Evolutionary conservation across 164 flowering plant species (phyloP), one percentile per base, ranked within the genome.

Genomic region (Dillenia suffruticosa): DNA sequence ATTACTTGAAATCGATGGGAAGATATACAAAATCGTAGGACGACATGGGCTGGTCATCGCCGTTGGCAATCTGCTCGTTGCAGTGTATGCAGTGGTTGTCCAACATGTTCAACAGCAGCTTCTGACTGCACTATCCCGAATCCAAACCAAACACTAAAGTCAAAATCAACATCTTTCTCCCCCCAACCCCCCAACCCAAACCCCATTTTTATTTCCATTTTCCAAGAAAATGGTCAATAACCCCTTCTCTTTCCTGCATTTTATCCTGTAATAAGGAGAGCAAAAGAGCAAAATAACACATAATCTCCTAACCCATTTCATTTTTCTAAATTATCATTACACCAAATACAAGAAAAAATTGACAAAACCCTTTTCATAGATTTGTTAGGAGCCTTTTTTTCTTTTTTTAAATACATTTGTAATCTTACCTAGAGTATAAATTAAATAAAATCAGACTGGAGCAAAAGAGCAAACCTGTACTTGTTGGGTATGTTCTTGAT

Each of bases 401-500:
- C 5, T 6, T 32, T 32, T 4, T 32, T 4, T 32, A 6, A 32
- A 32, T 4, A 5, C 7, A 32, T 32, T 19, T 6, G 6, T 5
- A 26, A 51, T 17, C 22, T 51, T n/a, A 51, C 17, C 52, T n/a
- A 51, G 24, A 16, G 14, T 12, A 8, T 15, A 59, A 59, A 64
- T 49, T 9, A 2, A 44, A 17, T 3, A 52, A 4, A 13, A 9
- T 17, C 17, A 49, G 48, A 50, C 59, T 58, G 26, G 55, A 55
- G 3, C 11, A 3, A 12, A 14, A 17, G 12, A 40, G 51, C 46
- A 17, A 50, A 87, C 97, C 97, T 90, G 83, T 93, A 93, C 72
- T 93, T 93, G 79, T 93, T 93, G 68, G 98, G 98, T 60, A 93
- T 89, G 91, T 93, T 93, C 76, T 93, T 93, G 65, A 93, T 89